Conservation (phyloP, 148 eudicot species). For the Silene uniflora region DNA sequence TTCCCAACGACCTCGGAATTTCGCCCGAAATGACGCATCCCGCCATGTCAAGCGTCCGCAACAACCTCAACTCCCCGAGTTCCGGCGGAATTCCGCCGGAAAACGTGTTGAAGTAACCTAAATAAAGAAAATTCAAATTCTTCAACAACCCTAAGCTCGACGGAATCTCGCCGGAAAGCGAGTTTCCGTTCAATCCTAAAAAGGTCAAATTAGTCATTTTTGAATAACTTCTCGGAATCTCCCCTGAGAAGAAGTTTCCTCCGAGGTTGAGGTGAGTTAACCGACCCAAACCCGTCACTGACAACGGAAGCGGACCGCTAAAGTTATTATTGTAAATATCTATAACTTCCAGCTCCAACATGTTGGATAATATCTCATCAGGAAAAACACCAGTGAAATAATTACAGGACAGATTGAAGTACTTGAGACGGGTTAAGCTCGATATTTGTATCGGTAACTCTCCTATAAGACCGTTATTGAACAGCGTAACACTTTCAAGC, state of each 20-base stretch:
- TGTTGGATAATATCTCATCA: conserved; percentile 11
- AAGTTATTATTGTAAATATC: conserved; percentile 74
- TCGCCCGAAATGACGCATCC: conserved; percentile 48
- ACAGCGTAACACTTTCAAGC: conserved; percentile 45
- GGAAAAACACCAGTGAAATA: conserved; percentile 41
- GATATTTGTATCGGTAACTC: conserved; percentile 39
- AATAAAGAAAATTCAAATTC: conserved; percentile 23
- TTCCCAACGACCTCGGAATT: conserved; percentile 46
- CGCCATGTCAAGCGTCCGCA: conserved; percentile 43
- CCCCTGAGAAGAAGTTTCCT: conserved; percentile 74
- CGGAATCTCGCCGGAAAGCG: conserved; percentile 52
- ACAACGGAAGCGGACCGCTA: conserved; percentile 46
- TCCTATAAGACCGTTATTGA: conserved; percentile 51
- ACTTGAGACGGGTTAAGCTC: conserved; percentile 28
- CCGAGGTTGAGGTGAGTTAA: conserved; percentile 41
- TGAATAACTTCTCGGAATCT: conserved; percentile 52
- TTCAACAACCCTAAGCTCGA: conserved; percentile 30
- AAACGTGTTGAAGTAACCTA: conserved; percentile 45
- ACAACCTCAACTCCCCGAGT: conserved; percentile 37
- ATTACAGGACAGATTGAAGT: conserved; percentile 54
- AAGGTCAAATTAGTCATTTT: conserved; percentile 29
- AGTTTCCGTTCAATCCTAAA: conserved; percentile 53
- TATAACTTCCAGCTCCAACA: conserved; percentile 38
- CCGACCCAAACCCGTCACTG: conserved; percentile 27
- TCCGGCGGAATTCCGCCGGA: conserved; percentile 70